Evolutionary conservation across 371 early-diverging fungal genomes (phyloP).

Genomic region (Mucor irregularis): DNA sequence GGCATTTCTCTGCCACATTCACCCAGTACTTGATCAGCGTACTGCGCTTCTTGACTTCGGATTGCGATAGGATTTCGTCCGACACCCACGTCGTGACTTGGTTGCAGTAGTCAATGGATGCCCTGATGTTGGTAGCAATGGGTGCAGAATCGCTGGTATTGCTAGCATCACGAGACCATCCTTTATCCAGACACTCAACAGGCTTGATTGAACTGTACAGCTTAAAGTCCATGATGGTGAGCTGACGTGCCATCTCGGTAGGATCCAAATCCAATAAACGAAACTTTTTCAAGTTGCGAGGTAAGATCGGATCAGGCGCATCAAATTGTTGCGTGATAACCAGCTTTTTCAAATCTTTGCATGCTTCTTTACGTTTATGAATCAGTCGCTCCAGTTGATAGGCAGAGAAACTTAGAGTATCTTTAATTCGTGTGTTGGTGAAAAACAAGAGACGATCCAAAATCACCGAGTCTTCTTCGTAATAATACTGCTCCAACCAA

Average conservation of each 20-base stretch:
- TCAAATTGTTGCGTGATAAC: slow-evolving; percentile 57
- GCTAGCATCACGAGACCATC: slow-evolving; percentile 70
- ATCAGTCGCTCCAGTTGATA: slow-evolving; percentile 74
- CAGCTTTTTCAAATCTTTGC: slow-evolving; percentile 60
- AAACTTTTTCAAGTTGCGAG: slow-evolving; percentile 65
- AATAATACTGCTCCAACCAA: slow-evolving; percentile 90
- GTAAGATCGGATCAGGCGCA: slow-evolving; percentile 74
- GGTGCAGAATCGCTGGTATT: slow-evolving; percentile 8
- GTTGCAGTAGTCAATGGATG: slow-evolving; percentile 72
- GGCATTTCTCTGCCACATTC: slow-evolving; percentile 75
- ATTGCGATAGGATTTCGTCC: slow-evolving; percentile 75
- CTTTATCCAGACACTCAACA: slow-evolving; percentile 86
- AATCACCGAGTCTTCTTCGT: slow-evolving; percentile 63
- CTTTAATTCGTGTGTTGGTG: slow-evolving; percentile 71
- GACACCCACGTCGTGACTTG: slow-evolving; percentile 87
- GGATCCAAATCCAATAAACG: slow-evolving; percentile 86
- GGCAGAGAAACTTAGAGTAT: slow-evolving; percentile 70
- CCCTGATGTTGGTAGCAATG: slow-evolving; percentile 68
- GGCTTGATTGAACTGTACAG: slow-evolving; percentile 81
- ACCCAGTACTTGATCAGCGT: slow-evolving; percentile 82
- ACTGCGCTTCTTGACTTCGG: slow-evolving; percentile 79
- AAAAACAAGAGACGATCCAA: slow-evolving; percentile 76
- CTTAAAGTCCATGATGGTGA: slow-evolving; percentile 87
- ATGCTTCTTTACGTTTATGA: slow-evolving; percentile 63
- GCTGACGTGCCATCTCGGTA: slow-evolving; percentile 90